phyloP scores from a whole-genome alignment of 2,329 filamentous ascomycete species.

The Coleophoma crateriformis region DNA sequence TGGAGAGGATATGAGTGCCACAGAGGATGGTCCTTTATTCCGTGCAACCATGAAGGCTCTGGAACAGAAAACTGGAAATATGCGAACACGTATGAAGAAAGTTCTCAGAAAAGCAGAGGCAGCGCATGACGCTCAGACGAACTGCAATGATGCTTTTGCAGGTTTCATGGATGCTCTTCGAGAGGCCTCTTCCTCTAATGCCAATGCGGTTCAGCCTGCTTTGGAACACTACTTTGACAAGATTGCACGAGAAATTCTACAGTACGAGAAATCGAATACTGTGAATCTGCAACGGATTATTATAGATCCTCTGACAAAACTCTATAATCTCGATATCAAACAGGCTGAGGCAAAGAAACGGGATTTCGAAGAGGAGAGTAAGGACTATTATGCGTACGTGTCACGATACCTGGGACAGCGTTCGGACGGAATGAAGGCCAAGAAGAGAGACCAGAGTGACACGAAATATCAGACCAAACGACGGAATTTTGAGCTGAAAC shows the following conservation, averaged over 20 bases:
- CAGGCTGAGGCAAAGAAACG: conserved; percentile 95
- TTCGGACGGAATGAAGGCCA: conserved; percentile 93
- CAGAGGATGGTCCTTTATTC: conserved; percentile 92
- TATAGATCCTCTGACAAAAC: conserved; percentile 85
- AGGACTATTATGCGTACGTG: conserved; percentile 96
- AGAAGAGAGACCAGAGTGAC: conserved; percentile 92
- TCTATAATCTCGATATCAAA: conserved; percentile 96
- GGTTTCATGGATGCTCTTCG: conserved; percentile 81
- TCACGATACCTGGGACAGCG: conserved; percentile 93
- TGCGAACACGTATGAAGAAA: conserved; percentile 93
- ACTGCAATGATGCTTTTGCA: conserved; percentile 80
- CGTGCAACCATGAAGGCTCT: conserved; percentile 93
- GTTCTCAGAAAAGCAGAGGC: conserved; percentile 92
- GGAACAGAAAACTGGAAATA: conserved; percentile 93
- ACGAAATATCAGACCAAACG: conserved; percentile 94
- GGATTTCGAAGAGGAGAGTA: conserved; percentile 97
- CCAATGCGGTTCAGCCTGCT: conserved; percentile 93
- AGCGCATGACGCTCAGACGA: conserved; percentile 70
- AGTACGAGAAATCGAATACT: conserved; percentile 82
- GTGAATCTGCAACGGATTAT: conserved; percentile 84
- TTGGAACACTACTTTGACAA: conserved; percentile 98
- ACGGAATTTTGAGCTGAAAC: conserved; percentile 91
- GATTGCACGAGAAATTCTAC: conserved; percentile 84
- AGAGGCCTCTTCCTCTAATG: conserved; percentile 85
- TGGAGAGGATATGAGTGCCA: conserved; percentile 75